Percentiles rank a stretch among this genome's conserved stretches.
Conservation (phyloP, 441 rosid genomes). For the Daphne laureola region DNA sequence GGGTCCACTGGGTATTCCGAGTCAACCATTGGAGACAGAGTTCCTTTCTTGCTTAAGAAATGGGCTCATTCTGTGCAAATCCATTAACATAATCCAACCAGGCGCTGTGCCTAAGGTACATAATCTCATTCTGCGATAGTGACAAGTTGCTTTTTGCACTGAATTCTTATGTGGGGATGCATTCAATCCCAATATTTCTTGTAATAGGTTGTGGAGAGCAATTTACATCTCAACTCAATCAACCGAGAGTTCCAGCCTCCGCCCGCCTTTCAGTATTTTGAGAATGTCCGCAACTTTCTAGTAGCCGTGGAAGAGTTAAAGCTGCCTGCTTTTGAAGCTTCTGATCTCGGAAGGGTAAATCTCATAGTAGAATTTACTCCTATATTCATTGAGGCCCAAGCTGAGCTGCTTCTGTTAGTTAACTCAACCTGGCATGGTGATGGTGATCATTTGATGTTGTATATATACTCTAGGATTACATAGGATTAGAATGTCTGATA, state of each 20-base stretch:
- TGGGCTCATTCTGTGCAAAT: constrained; percentile 72
- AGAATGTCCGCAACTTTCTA: constrained; percentile 80
- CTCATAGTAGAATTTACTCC: not conserved
- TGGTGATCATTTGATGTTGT: no score
- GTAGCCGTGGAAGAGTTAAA: constrained; percentile 74
- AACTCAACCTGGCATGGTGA: no score
- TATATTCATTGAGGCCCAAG: no score
- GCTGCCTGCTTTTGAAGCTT: constrained; percentile 89
- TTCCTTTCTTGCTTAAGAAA: constrained; percentile 84
- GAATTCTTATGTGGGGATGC: no score
- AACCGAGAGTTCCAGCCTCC: constrained; percentile 59
- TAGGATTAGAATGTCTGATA: no score
- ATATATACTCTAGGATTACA: no score
- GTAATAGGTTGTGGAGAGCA: constrained; percentile 70
- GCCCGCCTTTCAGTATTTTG: constrained; percentile 84
- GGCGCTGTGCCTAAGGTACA: constrained; percentile 77
- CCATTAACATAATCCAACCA: constrained; percentile 71
- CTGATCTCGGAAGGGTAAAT: constrained; percentile 86
- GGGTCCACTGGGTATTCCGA: constrained; percentile 55
- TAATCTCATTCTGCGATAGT: not conserved
- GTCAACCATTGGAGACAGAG: constrained; percentile 63
- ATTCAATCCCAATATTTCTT: constrained; percentile 3
- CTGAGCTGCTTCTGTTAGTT: no score
- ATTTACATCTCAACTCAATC: constrained; percentile 32
- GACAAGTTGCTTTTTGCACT: not conserved